These are phyloP conservation scores for Bipolaris zeicola DNA, from an alignment of 2,329 filamentous ascomycete genomes.

Conservation along the genomic window DNA sequence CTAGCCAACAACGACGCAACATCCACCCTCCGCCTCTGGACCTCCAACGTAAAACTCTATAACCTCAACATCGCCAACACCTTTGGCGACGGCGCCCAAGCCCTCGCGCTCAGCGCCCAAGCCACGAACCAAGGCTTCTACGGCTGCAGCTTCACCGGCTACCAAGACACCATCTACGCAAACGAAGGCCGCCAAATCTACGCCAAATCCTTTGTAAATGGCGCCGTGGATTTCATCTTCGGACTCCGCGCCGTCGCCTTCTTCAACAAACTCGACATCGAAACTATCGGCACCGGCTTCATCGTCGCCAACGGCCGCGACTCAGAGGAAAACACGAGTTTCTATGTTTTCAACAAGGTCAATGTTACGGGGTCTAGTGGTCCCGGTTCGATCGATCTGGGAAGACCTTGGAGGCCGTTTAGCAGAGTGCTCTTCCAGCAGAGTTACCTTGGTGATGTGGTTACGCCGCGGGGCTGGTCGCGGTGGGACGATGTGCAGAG, in stretches of 20 bases:
- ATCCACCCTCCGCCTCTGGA: constrained; percentile 52
- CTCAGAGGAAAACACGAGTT: constrained; percentile 39
- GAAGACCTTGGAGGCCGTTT: constrained; percentile 57
- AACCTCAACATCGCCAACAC: constrained; percentile 62
- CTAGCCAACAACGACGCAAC: constrained; percentile 57
- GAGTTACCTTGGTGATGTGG: constrained; percentile 57
- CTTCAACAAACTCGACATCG: constrained; percentile 49
- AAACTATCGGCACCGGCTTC: constrained; percentile 20
- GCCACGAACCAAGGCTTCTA: constrained; percentile 60
- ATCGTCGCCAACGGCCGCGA: constrained; percentile 33
- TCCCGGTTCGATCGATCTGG: constrained; percentile 51
- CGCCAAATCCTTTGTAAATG: constrained; percentile 60
- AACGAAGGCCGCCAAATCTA: constrained; percentile 59
- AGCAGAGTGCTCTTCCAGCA: constrained; percentile 57
- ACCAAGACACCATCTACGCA: constrained; percentile 57
- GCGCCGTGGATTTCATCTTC: constrained; percentile 65
- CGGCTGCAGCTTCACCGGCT: constrained; percentile 58
- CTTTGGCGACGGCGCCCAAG: constrained; percentile 42
- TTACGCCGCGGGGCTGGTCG: constrained; percentile 63
- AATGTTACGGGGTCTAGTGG: constrained; percentile 47
- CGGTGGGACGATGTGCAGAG: constrained; percentile 28
- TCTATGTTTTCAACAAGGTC: constrained; percentile 60
- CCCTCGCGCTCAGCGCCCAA: constrained; percentile 58
- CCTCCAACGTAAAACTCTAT: constrained; percentile 61
- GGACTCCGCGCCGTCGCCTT: constrained; percentile 54